Conservation (phyloP, 495 filamentous ascomycete species). For the Halenospora varia region DNA sequence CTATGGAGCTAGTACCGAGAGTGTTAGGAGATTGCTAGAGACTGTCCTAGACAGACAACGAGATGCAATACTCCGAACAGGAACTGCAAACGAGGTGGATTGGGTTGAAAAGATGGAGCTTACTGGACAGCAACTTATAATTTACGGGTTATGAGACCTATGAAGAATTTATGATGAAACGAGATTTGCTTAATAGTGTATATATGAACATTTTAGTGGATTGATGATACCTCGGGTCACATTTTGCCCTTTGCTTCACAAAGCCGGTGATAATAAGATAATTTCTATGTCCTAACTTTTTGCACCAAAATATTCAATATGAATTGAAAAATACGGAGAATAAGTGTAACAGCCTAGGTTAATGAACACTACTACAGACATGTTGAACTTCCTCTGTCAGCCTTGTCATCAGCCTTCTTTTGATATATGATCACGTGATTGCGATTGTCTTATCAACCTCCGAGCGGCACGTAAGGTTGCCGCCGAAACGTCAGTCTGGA, state of each 20-base stretch:
- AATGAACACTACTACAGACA: too few species aligned
- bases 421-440: not conserved
- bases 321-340: too few species aligned
- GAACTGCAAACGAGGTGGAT: constrained; percentile 37
- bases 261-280: too few species aligned
- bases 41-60: constrained; percentile 46
- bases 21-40: constrained; percentile 44
- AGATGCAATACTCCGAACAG: constrained; percentile 29
- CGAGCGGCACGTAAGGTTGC: not conserved
- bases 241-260: too few species aligned
- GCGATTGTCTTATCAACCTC: not conserved
- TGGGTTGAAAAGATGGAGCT: constrained; percentile 44
- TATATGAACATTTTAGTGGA: too few species aligned
- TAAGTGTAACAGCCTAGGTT: too few species aligned
- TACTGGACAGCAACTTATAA: constrained; percentile 39
- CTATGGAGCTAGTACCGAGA: constrained; percentile 44
- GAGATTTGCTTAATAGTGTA: too few species aligned
- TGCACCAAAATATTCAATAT: too few species aligned
- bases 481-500: not conserved
- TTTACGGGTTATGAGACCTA: constrained; percentile 35
- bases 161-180: not conserved
- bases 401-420: not conserved
- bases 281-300: too few species aligned
- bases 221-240: too few species aligned
- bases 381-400: too few species aligned